These are phyloP conservation scores for Sphagnum contortum DNA, from an alignment of 225 moss, liverwort and hornwort genomes.

Conservation along the genomic window DNA sequence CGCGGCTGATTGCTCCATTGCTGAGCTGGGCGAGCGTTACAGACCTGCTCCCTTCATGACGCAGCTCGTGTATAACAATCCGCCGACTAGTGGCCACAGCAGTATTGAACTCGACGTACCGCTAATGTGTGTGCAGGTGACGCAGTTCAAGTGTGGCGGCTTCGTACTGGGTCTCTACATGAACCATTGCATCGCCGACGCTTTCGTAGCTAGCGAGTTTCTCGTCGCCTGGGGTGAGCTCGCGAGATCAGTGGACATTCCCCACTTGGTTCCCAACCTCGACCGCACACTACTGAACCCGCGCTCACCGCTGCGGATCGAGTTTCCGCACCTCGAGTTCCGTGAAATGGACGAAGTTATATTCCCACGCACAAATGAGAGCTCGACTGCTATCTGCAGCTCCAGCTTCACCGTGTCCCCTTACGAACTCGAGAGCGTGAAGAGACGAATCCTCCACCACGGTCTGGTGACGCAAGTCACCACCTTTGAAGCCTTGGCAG, in stretches of 20 bases:
- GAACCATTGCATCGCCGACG: neutral
- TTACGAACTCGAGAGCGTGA: too few relatives aligned
- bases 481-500: conserved; percentile 15
- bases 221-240: neutral
- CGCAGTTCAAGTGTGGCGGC: conserved; percentile 2
- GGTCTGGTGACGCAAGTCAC: too few relatives aligned
- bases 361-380: too few relatives aligned
- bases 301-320: too few relatives aligned
- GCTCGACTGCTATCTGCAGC: too few relatives aligned
- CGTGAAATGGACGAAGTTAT: too few relatives aligned
- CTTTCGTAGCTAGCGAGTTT: neutral
- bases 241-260: too few relatives aligned
- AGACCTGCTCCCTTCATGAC: neutral
- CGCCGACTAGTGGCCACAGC: neutral
- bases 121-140: neutral
- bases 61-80: neutral
- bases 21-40: neutral
- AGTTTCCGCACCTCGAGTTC: too few relatives aligned
- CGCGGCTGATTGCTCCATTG: conserved; percentile 11
- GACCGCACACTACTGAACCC: too few relatives aligned
- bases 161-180: neutral
- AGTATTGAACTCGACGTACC: neutral
- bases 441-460: too few relatives aligned
- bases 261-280: too few relatives aligned
- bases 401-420: too few relatives aligned